Conservation (phyloP, 2,329 filamentous ascomycete genomes). For the Cladophialophora yegresii region DNA sequence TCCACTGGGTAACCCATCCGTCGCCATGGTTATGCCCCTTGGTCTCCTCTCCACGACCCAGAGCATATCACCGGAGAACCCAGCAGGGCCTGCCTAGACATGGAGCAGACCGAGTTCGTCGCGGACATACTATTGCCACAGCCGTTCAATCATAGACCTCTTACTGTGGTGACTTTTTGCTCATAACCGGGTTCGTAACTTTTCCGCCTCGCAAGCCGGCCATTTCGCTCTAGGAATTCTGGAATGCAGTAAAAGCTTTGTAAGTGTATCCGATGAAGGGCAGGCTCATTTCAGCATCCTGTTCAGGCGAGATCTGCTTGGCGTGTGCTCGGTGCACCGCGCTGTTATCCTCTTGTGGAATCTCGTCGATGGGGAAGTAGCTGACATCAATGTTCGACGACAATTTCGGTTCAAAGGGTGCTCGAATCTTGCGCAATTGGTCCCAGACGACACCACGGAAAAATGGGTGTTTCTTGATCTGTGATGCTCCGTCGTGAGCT, state of each 20-base stretch:
- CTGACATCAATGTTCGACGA: constrained; percentile 93
- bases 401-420: constrained; percentile 92
- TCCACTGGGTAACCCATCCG: constrained; percentile 15
- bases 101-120: constrained; percentile 9
- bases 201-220: not conserved
- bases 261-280: constrained; percentile 97
- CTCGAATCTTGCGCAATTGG: constrained; percentile 84
- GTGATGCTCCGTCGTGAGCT: constrained; percentile 70
- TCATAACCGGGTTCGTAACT: not conserved
- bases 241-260: constrained; percentile 84
- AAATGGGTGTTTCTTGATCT: constrained; percentile 93
- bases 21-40: constrained; percentile 11
- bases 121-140: constrained; percentile 17
- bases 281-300: constrained; percentile 90
- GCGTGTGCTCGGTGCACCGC: constrained; percentile 83
- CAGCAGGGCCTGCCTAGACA: not conserved
- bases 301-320: constrained; percentile 69
- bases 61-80: not conserved
- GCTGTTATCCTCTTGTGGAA: constrained; percentile 92
- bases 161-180: constrained; percentile 3
- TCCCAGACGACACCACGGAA: constrained; percentile 98
- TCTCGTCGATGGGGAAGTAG: constrained; percentile 98
- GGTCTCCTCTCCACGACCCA: not conserved
- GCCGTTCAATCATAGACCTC: constrained; percentile 15
- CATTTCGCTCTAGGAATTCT: constrained; percentile 37